Conservation (phyloP, 768 basidiomycete genomes). For the Dentipellis fragilis region DNA sequence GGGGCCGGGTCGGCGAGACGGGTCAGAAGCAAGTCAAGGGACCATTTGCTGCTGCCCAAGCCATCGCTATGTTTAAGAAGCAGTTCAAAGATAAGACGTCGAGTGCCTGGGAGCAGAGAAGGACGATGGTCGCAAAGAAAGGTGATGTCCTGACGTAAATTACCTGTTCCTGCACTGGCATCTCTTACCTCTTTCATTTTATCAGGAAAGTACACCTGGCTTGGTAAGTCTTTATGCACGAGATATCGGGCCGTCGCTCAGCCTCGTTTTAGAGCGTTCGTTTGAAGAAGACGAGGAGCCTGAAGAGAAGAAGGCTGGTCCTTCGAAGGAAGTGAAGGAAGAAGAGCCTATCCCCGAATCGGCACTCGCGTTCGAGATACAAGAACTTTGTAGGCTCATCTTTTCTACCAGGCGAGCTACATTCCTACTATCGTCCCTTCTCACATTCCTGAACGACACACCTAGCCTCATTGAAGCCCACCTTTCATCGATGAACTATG, state of each 20-base stretch:
- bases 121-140: conserved; percentile 40
- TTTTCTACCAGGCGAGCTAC: conserved; percentile 34
- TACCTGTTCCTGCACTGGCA: neutral
- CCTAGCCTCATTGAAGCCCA: conserved; percentile 41
- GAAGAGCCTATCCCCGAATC: conserved; percentile 35
- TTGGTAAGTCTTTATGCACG: conserved; percentile 27
- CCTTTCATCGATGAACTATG: conserved; percentile 55
- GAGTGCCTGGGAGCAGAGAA: conserved; percentile 37
- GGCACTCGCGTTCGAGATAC: conserved; percentile 32
- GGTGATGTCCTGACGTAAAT: conserved; percentile 21
- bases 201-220: conserved; percentile 49
- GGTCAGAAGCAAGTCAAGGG: conserved; percentile 45
- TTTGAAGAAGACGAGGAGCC: conserved; percentile 41
- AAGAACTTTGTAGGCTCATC: conserved; percentile 40
- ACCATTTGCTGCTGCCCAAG: conserved; percentile 29
- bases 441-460: neutral
- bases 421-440: conserved; percentile 1
- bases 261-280: conserved; percentile 31
- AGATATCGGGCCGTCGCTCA: no score
- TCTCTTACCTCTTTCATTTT: neutral
- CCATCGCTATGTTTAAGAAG: conserved; percentile 45
- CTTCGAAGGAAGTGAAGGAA: conserved; percentile 19
- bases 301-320: conserved; percentile 14
- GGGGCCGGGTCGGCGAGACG: conserved; percentile 54
- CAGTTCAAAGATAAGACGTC: conserved; percentile 49